phyloP scores from a whole-genome alignment of 768 basidiomycete genomes.

The Phylloporus rhodoxanthus region DNA sequence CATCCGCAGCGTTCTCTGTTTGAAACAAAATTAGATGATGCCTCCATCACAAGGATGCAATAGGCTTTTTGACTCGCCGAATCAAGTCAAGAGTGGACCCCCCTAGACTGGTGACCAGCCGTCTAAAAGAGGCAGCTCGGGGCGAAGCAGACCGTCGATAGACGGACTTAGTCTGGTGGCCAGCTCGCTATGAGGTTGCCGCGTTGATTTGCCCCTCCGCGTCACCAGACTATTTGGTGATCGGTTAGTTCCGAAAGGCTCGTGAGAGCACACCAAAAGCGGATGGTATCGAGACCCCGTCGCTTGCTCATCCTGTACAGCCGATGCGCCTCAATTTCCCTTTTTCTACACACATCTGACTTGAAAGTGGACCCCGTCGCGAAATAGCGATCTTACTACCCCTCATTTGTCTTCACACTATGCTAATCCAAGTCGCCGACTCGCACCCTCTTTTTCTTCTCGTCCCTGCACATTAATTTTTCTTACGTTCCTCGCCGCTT shows the following conservation, averaged over 20 bases:
- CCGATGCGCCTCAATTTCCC: not conserved
- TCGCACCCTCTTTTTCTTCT: not conserved
- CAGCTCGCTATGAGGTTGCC: too few species aligned
- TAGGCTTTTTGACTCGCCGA: not conserved
- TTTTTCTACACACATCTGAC: not conserved
- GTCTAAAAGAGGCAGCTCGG: too few species aligned
- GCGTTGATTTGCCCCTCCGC: too few species aligned
- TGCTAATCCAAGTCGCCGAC: not conserved
- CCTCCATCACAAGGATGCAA: not conserved
- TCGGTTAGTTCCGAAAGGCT: too few species aligned
- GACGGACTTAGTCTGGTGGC: too few species aligned
- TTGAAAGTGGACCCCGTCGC: conserved; percentile 23
- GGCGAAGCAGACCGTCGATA: too few species aligned
- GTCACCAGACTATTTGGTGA: too few species aligned
- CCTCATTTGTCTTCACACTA: not conserved
- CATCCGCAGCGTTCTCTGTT: not conserved
- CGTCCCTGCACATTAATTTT: not conserved
- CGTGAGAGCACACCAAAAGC: too few species aligned
- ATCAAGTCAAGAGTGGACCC: not conserved
- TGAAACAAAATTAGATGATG: not conserved
- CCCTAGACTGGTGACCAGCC: too few species aligned
- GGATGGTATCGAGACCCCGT: too few species aligned
- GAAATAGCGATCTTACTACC: conserved; percentile 24
- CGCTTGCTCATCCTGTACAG: not conserved
- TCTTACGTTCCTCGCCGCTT: too few species aligned